Evolutionary conservation across 192 early-diverging fungal species (phyloP), one percentile per base, ranked within the genome.

Genomic region (Coemansia sp.): DNA sequence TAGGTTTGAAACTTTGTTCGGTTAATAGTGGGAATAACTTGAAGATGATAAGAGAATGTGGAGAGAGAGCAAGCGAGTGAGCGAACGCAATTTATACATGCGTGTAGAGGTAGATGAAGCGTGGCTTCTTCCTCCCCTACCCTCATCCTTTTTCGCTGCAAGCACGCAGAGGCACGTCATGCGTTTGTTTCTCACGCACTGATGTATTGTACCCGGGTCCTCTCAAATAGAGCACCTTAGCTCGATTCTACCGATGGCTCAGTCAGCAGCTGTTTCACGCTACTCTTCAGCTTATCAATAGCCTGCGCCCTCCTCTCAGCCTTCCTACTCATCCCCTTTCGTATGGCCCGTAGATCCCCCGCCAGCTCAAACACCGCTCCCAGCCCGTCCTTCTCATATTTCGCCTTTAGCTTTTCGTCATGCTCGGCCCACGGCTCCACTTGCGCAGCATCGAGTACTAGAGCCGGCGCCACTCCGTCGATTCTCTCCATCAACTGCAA

Each of bases 371-470:
- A 73, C 42, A 66, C 75, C 48, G 58, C 53, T 4, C 69, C 75
- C 19, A 77, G 66, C 19, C 80, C 80, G 31, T 63, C 38, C 25
- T 50, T 37, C 19, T 55, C 48, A 12, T 72, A 75, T 0, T 66
- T 58, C 7, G 55, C 14, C 45, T 69, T 74, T 36, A 77, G 66
- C 7, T 70, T 51, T 32, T 48, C 59, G 2, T 82, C 80, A 1
- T 74, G 72, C 45, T 82, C 80, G 4, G 80, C 67, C 80, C 80
- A 82, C 19, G 80, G 80, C 46, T 82, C 80, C 42, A 82, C 21
- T 55, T 69, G 63, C n/a, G 80, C 75, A 25, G 80, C 80, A 1
- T 77, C 72, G 41, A 82, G 39, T n/a, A 82, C 67, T 55, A 69
- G 62, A 36, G 80, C 80, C 5, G 80, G 80, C 34, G 72, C 69